These are phyloP conservation scores for Floccularia luteovirens DNA, from an alignment of 768 basidiomycete species.

Conservation along the genomic window DNA sequence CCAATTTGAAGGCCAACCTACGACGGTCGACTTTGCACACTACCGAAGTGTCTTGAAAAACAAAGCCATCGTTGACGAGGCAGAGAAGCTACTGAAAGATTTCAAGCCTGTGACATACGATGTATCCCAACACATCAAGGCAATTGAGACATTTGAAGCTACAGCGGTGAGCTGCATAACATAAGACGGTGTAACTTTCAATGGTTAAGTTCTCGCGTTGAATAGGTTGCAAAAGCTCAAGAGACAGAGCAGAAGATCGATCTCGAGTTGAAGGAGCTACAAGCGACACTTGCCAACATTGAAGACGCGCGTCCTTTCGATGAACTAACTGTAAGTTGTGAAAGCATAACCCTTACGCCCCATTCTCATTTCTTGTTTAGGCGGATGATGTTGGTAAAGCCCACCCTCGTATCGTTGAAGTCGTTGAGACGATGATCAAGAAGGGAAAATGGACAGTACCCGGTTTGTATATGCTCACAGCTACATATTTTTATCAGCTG, in stretches of 20 bases:
- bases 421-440: slow-evolving; percentile 91
- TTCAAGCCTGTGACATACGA: slow-evolving; percentile 98
- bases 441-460: slow-evolving; percentile 99
- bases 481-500: background rate
- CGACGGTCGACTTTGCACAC: slow-evolving; percentile 83
- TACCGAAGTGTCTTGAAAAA: slow-evolving; percentile 93
- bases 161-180: slow-evolving; percentile 65
- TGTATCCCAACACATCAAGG: slow-evolving; percentile 81
- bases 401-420: slow-evolving; percentile 85
- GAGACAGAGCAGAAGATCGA: slow-evolving; percentile 89
- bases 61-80: slow-evolving; percentile 84
- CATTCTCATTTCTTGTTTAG: slow-evolving; percentile 26
- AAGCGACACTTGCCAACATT: slow-evolving; percentile 92
- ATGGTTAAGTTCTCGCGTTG: slow-evolving; percentile 2
- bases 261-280: slow-evolving; percentile 83
- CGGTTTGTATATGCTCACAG: slow-evolving; percentile 37
- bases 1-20: slow-evolving; percentile 61
- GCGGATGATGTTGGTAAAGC: slow-evolving; percentile 86
- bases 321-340: slow-evolving; percentile 77
- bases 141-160: slow-evolving; percentile 92
- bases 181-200: background rate
- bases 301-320: slow-evolving; percentile 97
- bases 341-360: background rate
- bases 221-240: slow-evolving; percentile 80
- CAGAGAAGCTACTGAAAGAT: slow-evolving; percentile 78